Conservation (phyloP, 371 early-diverging fungal genomes). For the Apophysomyces trapeziformis region DNA sequence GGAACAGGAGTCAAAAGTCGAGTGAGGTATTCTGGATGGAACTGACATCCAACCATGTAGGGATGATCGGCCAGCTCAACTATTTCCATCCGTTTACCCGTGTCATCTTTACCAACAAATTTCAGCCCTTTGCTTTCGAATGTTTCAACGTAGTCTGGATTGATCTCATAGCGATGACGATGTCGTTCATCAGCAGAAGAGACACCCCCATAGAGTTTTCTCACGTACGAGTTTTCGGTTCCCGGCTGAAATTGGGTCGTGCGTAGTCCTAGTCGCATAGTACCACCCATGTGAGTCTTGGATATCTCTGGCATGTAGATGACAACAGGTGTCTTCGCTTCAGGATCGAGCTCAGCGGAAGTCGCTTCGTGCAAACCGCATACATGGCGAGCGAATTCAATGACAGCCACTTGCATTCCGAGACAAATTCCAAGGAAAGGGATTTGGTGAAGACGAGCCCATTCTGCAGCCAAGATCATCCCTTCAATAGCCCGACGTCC, state of each 20-base stretch:
- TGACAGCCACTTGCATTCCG: conserved; percentile 98
- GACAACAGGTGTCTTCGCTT: conserved; percentile 77
- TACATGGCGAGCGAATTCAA: conserved; percentile 98
- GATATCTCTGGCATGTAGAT: conserved; percentile 97
- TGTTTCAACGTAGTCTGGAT: conserved; percentile 76
- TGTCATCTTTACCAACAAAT: conserved; percentile 95
- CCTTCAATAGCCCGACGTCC: conserved; percentile 98
- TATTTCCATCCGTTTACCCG: conserved; percentile 97
- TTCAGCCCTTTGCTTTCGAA: conserved; percentile 87
- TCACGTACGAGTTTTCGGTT: conserved; percentile 56
- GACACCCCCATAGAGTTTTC: conserved; percentile 74
- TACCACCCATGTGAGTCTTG: conserved; percentile 94
- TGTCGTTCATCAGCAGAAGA: conserved; percentile 89
- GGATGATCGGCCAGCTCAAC: conserved; percentile 93
- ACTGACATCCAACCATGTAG: conserved; percentile 98
- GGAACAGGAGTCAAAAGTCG: conserved; percentile 94
- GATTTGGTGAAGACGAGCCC: conserved; percentile 97
- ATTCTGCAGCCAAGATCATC: conserved; percentile 94
- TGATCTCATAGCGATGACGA: conserved; percentile 99
- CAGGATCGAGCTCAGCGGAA: conserved; percentile 86
- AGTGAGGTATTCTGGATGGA: conserved; percentile 99
- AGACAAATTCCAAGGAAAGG: conserved; percentile 99
- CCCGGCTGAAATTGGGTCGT: conserved; percentile 82
- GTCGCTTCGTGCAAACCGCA: conserved; percentile 84
- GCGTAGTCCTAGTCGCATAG: conserved; percentile 95